A percentile compares a stretch with the other conserved stretches of the same genome.
These are phyloP conservation scores for Didymella segeticola DNA, from an alignment of 2,329 filamentous ascomycete genomes.

Conservation along the genomic window DNA sequence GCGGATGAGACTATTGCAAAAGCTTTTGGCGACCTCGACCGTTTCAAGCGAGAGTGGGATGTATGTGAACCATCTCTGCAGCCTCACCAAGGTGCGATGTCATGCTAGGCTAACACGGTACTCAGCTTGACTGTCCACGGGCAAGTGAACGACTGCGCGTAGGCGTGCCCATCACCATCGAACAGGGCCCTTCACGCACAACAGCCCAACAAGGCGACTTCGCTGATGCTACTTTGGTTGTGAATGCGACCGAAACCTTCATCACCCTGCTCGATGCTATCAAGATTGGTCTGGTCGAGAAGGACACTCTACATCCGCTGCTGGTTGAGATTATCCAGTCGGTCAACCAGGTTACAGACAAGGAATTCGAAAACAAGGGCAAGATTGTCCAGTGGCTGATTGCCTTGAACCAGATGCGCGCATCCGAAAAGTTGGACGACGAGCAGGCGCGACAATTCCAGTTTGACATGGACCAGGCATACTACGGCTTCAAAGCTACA, in stretches of 20 bases:
- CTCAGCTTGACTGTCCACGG: conserved; percentile 87
- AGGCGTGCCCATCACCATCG: conserved; percentile 85
- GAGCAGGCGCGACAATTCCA: conserved; percentile 88
- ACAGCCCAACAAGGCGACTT: conserved; percentile 46
- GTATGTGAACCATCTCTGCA: conserved; percentile 59
- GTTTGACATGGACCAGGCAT: conserved; percentile 92
- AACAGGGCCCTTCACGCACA: conserved; percentile 60
- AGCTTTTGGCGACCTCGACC: conserved; percentile 86
- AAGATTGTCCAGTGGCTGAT: conserved; percentile 99
- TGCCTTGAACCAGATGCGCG: conserved; percentile 95
- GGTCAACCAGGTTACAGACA: conserved; percentile 94
- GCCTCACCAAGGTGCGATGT: not conserved
- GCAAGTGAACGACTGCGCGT: conserved; percentile 92
- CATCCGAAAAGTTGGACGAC: conserved; percentile 86
- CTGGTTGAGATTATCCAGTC: conserved; percentile 96
- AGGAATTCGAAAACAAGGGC: conserved; percentile 91
- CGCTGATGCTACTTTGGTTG: conserved; percentile 71
- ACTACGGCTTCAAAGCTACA: conserved; percentile 88
- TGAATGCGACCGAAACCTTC: conserved; percentile 95
- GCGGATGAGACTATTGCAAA: conserved; percentile 89
- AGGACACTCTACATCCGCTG: conserved; percentile 94
- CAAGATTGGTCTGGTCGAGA: conserved; percentile 88
- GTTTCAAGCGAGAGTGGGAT: conserved; percentile 91
- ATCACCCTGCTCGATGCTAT: conserved; percentile 97
- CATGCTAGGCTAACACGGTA: conserved; percentile 21